A percentile compares a stretch with the other conserved stretches of the same genome.
Conservation (phyloP, 202 grass and related monocot genomes). For the Zizania palustris region DNA sequence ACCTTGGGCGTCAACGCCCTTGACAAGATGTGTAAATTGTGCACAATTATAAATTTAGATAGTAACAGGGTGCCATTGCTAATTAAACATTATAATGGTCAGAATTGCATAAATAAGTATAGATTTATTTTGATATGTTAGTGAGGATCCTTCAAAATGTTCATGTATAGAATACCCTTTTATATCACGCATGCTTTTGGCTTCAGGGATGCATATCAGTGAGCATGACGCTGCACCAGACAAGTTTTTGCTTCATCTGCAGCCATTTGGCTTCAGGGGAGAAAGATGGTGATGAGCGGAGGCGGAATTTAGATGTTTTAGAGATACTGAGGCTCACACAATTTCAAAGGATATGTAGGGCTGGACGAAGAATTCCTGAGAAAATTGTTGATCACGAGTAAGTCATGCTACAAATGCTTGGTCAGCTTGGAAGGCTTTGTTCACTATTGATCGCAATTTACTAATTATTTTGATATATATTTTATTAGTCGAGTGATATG, state of each 20-base stretch:
- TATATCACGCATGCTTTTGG: constrained; percentile 16
- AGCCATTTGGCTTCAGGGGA: constrained; percentile 97
- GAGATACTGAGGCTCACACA: constrained; percentile 90
- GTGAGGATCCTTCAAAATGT: background rate
- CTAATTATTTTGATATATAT: constrained; percentile 30
- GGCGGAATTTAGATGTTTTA: constrained; percentile 82
- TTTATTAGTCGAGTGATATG: constrained; percentile 75
- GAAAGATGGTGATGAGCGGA: constrained; percentile 91
- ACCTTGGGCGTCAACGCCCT: no score
- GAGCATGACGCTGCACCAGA: constrained; percentile 92
- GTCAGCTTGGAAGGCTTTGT: constrained; percentile 3
- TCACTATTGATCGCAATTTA: constrained; percentile 10
- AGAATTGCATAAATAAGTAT: background rate
- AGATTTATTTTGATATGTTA: constrained; percentile 4
- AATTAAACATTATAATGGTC: constrained; percentile 14
- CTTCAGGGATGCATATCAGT: constrained; percentile 95
- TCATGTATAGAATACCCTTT: constrained; percentile 20
- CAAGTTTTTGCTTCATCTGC: constrained; percentile 94
- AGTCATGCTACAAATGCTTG: constrained; percentile 14
- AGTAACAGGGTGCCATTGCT: background rate
- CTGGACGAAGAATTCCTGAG: constrained; percentile 67
- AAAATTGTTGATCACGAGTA: constrained; percentile 98
- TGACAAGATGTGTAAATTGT: constrained; percentile 20
- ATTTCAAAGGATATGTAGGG: constrained; percentile 84
- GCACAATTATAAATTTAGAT: background rate